These are phyloP conservation scores for Gossypium schwendimanii DNA, from an alignment of 441 rosid genomes.

Conservation along the genomic window DNA sequence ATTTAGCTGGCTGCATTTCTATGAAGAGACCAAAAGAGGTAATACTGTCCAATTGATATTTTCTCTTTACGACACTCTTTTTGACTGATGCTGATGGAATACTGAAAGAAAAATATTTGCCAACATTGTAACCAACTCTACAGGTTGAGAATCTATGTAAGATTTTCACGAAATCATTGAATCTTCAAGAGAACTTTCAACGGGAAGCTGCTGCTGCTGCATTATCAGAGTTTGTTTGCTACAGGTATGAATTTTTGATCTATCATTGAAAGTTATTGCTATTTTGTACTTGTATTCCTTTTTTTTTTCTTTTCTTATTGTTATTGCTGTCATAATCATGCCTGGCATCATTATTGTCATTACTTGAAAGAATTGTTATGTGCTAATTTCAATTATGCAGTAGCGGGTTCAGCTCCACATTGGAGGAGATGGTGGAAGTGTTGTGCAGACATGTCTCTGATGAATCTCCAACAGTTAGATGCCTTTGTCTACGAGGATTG, in stretches of 20 bases:
- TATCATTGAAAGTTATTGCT: neutral
- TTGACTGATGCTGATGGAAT: neutral
- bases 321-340: neutral
- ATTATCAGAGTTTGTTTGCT: slow-evolving; percentile 82
- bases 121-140: slow-evolving; percentile 3
- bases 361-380: slow-evolving; percentile 10
- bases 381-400: slow-evolving; percentile 39
- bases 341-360: neutral
- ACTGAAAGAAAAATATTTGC: neutral
- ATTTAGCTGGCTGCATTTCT: slow-evolving; percentile 80
- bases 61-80: slow-evolving; percentile 1
- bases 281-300: slow-evolving; percentile 7
- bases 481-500: slow-evolving; percentile 93
- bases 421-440: slow-evolving; percentile 95
- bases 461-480: slow-evolving; percentile 88
- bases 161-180: slow-evolving; percentile 76
- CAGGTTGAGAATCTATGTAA: slow-evolving; percentile 81
- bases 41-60: slow-evolving; percentile 12
- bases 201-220: slow-evolving; percentile 99
- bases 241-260: slow-evolving; percentile 48
- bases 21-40: slow-evolving; percentile 99
- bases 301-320: neutral
- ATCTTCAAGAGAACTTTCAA: slow-evolving; percentile 64
- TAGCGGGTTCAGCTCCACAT: slow-evolving; percentile 61
- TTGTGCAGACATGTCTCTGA: slow-evolving; percentile 93